Base-by-base conservation (phyloP, 352 stramenopile genomes). In the Saprolegnia parasitica region DNA sequence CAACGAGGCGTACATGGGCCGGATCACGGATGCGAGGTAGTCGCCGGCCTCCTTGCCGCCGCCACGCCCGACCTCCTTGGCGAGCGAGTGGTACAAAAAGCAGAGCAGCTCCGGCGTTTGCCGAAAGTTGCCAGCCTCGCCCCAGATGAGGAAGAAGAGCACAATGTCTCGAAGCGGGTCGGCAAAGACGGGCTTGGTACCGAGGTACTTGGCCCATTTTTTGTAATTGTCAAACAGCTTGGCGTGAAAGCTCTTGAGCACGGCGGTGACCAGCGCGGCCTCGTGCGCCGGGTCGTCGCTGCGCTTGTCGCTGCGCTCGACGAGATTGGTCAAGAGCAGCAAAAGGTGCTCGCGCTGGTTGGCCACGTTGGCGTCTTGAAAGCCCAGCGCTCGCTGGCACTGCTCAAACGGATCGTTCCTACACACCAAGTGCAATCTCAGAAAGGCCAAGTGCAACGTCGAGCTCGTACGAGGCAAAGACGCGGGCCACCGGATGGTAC, bases 191-290 rank as follows among this genome's bases (percentile, higher is more conserved):
- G 86, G 84, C 73, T 95, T 91, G 21, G 80, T 82, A 21, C 77
- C 87, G 4, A 95, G 74, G 75, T 93, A 93, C 76, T 91, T 92
- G 78, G 81, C 91, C 86, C 86, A 95, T 76, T 95, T 95, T 64
- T 70, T 83, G 73, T 95, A 95, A 77, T 95, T 95, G 68, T 79
- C 75, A 55, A 95, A 95, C 47, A 95, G 72, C 4, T 84, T 78
- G 39, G 58, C 68, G 67, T 95, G 86, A 60, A 95, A 87, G 24
- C 39, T 52, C 23, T 57, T 72, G 64, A 74, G 26, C 21, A 40
- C 71, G 20, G 18, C 47, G 23, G 39, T n/a, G n/a, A 55, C 65
- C 5, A 72, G 10, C 37, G 56, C 56, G 13, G 47, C 49, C 21
- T 72, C 65, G 8, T 35, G 32, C 13, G 20, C 37, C 23, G 54